Base-by-base conservation (phyloP, 1,139 yeast species). In the Wickerhamomyces sp. region DNA sequence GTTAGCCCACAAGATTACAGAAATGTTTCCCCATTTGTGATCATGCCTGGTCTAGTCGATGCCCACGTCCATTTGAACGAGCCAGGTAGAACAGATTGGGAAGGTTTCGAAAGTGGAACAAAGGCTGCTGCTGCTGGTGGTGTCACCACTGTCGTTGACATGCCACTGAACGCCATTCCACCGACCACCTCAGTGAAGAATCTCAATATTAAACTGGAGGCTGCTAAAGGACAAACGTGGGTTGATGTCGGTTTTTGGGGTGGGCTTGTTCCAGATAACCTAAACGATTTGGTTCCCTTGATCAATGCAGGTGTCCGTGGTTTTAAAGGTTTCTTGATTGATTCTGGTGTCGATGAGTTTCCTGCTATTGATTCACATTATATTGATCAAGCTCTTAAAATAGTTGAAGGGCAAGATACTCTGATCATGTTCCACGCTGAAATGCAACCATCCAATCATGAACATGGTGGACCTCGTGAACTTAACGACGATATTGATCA, bases 191-290 rank as follows among this genome's bases (percentile, higher is more conserved):
- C 84, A 3, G 69, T 88, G 3, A 76, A 72, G 41, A 86, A 88
- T 59, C 75, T 89, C 54, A 70, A 82, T 39, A 63, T 71, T 41
- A 89, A 89, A 56, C 66, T 86, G 40, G 65, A 70, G 14, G 96
- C 96, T 1, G 93, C 96, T 2, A 61, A 66, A 42, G 82, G 77
- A 35, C 84, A 88, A 57, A 74, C 89, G 40, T 88, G 95, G 94
- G 93, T 85, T 24, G 96, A 89, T 54, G 88, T 85, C 11, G 96
- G 88, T 0, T 88, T 89, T 58, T 89, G 96, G 96, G 97, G 96
- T 36, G 97, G 96, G 0, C 64, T 88, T 44, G 73, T 89, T 25
- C 97, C 96, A 5, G 72, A 70, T 39, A 89, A 89, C 57, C 57
- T 80, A 39, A 62, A 70, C 11, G 78, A 85, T 46, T 66, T 88